phyloP scores from a whole-genome alignment of 2,329 filamentous ascomycete species.

The Drechslerella coelobrocha region DNA sequence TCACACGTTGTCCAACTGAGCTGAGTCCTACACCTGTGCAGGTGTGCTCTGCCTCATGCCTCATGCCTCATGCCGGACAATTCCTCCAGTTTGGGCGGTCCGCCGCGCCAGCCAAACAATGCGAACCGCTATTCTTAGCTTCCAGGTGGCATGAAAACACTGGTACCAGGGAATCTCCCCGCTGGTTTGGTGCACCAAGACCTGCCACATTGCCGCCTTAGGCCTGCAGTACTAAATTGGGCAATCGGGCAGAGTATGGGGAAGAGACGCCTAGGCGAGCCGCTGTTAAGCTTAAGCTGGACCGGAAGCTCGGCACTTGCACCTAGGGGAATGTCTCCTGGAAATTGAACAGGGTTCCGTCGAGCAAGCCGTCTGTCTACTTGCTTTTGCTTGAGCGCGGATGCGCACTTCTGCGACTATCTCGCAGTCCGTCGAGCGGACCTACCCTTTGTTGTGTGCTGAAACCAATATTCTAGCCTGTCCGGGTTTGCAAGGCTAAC shows the following conservation, averaged over 20 bases:
- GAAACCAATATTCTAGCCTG: constrained; percentile 27
- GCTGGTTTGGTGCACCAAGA: constrained; percentile 7
- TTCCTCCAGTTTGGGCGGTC: no score
- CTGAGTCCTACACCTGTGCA: no score
- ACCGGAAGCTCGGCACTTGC: background rate
- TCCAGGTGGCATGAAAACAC: constrained; percentile 10
- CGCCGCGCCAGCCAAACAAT: constrained; percentile 15
- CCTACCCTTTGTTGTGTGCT: constrained; percentile 36
- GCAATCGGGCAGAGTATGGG: background rate
- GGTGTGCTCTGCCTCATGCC: no score
- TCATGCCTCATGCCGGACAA: constrained; percentile 40
- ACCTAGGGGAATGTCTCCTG: background rate
- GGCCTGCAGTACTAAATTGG: constrained; percentile 4
- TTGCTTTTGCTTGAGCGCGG: background rate
- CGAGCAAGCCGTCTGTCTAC: background rate
- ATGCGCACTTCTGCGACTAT: constrained; percentile 11
- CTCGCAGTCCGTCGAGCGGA: constrained; percentile 15
- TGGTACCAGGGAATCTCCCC: constrained; percentile 21
- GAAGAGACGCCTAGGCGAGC: constrained; percentile 16
- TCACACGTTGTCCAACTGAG: no score
- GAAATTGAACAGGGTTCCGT: background rate
- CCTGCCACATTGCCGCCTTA: constrained; percentile 26
- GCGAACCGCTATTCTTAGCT: constrained; percentile 45
- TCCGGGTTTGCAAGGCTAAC: background rate
- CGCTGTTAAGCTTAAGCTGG: background rate